Percentiles rank a stretch among this genome's conserved stretches.
These are phyloP conservation scores for Chalciporus chontae DNA, from an alignment of 768 basidiomycete genomes.

Conservation along the genomic window DNA sequence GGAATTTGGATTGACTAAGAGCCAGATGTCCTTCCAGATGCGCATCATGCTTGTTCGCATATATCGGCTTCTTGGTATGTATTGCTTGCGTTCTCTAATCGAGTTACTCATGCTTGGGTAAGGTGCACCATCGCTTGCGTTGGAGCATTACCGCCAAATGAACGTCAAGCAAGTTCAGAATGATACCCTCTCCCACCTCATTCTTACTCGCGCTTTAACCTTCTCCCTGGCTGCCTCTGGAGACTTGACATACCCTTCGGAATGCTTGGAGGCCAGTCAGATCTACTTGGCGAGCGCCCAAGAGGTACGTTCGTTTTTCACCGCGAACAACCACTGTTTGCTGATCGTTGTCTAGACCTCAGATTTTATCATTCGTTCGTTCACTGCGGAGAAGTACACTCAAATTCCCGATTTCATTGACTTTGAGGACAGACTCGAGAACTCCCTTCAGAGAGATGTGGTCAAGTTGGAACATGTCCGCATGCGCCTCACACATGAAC, in stretches of 20 bases:
- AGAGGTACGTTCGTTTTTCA: slow-evolving; percentile 48
- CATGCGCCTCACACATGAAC: slow-evolving; percentile 77
- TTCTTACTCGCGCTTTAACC: slow-evolving; percentile 72
- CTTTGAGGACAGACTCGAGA: slow-evolving; percentile 79
- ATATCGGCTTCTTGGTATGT: slow-evolving; percentile 69
- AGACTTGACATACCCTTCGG: slow-evolving; percentile 70
- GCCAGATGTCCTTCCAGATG: slow-evolving; percentile 77
- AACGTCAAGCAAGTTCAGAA: slow-evolving; percentile 83
- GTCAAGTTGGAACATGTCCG: slow-evolving; percentile 82
- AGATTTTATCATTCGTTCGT: slow-evolving; percentile 78
- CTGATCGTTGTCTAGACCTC: slow-evolving; percentile 49
- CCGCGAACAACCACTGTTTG: neutral
- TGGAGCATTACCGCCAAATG: slow-evolving; percentile 78
- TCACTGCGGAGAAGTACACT: slow-evolving; percentile 77
- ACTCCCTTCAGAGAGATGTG: slow-evolving; percentile 80
- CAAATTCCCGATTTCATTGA: slow-evolving; percentile 85
- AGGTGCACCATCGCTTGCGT: slow-evolving; percentile 71
- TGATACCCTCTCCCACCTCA: slow-evolving; percentile 84
- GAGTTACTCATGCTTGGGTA: slow-evolving; percentile 3
- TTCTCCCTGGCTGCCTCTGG: slow-evolving; percentile 77
- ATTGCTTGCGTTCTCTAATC: neutral
- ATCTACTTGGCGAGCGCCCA: slow-evolving; percentile 78
- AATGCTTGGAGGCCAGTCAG: slow-evolving; percentile 76
- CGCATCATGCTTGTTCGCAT: slow-evolving; percentile 75
- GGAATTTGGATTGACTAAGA: slow-evolving; percentile 68